Evolutionary conservation across 768 basidiomycete species (phyloP).

Genomic region (Termitomyces sp.): DNA sequence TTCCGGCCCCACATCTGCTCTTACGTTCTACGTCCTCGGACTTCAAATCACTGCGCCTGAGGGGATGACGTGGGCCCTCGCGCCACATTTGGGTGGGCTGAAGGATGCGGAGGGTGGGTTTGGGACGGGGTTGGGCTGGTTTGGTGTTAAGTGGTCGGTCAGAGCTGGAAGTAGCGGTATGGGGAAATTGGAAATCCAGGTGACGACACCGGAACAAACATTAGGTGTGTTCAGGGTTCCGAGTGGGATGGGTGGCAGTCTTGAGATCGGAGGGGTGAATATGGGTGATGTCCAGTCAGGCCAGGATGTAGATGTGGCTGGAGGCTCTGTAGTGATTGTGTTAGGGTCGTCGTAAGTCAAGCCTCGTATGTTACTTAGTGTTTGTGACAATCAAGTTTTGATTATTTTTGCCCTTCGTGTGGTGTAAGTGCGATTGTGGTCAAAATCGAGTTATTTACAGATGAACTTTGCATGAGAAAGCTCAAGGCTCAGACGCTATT

Average conservation of each 20-base stretch:
- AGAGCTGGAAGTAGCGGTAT: too few species aligned
- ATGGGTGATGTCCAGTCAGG: conserved; percentile 7
- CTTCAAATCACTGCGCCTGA: conserved; percentile 40
- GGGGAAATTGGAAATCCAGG: conserved; percentile 12
- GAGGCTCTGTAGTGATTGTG: background rate
- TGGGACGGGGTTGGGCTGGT: conserved; percentile 47
- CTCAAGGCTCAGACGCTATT: too few species aligned
- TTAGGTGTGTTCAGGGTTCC: conserved; percentile 17
- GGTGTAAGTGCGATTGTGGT: too few species aligned
- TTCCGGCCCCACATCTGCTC: conserved; percentile 49
- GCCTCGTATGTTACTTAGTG: too few species aligned
- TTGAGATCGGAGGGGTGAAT: conserved; percentile 19
- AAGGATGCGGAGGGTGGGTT: conserved; percentile 44
- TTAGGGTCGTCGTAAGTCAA: background rate
- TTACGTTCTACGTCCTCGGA: conserved; percentile 54
- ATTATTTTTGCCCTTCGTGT: too few species aligned
- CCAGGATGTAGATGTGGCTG: conserved; percentile 3
- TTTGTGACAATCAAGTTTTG: too few species aligned
- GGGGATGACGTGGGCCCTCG: conserved; percentile 42
- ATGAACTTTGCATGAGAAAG: too few species aligned
- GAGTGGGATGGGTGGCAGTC: conserved; percentile 21
- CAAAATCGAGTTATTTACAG: too few species aligned
- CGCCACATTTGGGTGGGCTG: conserved; percentile 35
- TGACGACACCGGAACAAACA: conserved; percentile 26
- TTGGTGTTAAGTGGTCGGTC: conserved; percentile 38